A percentile compares a stretch with the other conserved stretches of the same genome.
Conservation (phyloP, 345 rosid species). For the Ceriops zippeliana region DNA sequence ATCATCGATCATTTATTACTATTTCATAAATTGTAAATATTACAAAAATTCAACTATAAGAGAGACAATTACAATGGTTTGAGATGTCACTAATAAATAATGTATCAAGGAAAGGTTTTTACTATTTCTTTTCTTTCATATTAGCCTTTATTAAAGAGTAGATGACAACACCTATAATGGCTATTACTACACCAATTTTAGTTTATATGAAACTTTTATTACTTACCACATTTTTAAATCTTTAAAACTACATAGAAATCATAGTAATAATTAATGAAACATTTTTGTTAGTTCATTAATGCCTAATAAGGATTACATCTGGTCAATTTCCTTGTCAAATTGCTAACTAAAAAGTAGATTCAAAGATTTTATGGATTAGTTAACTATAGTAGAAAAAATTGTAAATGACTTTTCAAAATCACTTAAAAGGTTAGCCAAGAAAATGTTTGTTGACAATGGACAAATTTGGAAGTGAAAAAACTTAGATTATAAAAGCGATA, state of each 20-base stretch:
- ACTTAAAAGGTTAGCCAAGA: too few relatives aligned
- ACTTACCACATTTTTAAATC: constrained; percentile 37
- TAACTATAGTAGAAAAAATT: too few relatives aligned
- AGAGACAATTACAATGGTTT: not conserved
- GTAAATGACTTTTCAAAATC: too few relatives aligned
- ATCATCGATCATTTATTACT: too few relatives aligned
- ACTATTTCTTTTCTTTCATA: constrained; percentile 90
- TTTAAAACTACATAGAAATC: not conserved
- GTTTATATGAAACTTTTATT: constrained; percentile 93
- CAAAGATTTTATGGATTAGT: too few relatives aligned
- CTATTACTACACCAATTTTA: constrained; percentile 78
- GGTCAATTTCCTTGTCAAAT: not conserved
- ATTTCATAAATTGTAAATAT: too few relatives aligned
- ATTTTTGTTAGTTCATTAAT: not conserved
- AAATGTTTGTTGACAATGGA: too few relatives aligned
- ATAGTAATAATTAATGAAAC: too few relatives aligned
- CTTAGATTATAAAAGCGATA: too few relatives aligned
- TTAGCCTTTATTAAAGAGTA: constrained; percentile 87
- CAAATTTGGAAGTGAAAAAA: too few relatives aligned
- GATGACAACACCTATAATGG: constrained; percentile 83
- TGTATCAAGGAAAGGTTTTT: constrained; percentile 31
- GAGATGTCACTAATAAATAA: not conserved
- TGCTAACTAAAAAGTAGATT: too few relatives aligned
- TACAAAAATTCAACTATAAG: not conserved
- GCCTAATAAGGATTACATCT: not conserved